These are phyloP conservation scores for Colletotrichum lini DNA, from an alignment of 2,329 filamentous ascomycete genomes.

Conservation along the genomic window DNA sequence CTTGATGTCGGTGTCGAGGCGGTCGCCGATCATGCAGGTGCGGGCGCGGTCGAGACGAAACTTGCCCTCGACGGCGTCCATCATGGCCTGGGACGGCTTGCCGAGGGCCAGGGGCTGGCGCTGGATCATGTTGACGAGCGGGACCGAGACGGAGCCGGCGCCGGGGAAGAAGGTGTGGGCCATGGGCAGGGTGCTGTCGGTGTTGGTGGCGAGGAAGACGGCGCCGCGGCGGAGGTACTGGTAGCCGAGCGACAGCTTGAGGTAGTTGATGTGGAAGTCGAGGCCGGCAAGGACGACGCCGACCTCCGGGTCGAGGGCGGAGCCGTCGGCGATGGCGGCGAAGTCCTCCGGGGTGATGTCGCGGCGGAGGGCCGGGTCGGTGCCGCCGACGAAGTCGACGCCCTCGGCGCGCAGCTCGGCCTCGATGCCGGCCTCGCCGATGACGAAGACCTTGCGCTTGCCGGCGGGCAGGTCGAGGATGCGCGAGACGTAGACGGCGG, in stretches of 20 bases:
- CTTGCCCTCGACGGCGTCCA: slow-evolving; percentile 98
- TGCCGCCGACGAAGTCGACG: slow-evolving; percentile 87
- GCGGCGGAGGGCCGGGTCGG: slow-evolving; percentile 82
- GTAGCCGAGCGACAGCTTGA: slow-evolving; percentile 87
- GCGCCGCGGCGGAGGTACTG: slow-evolving; percentile 90
- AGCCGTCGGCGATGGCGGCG: slow-evolving; percentile 80
- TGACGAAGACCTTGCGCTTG: slow-evolving; percentile 93
- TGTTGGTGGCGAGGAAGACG: slow-evolving; percentile 92
- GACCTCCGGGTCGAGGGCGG: slow-evolving; percentile 86
- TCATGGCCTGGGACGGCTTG: slow-evolving; percentile 98
- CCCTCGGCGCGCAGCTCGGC: slow-evolving; percentile 86
- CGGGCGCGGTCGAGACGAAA: slow-evolving; percentile 87
- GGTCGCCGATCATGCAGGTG: slow-evolving; percentile 96
- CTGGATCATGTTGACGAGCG: slow-evolving; percentile 80
- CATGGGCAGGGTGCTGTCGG: slow-evolving; percentile 89
- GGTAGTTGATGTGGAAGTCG: slow-evolving; percentile 95
- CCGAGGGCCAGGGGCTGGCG: slow-evolving; percentile 84
- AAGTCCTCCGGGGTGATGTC: slow-evolving; percentile 89
- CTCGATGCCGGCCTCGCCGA: slow-evolving; percentile 94
- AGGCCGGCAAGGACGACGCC: slow-evolving; percentile 90
- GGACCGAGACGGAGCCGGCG: slow-evolving; percentile 85
- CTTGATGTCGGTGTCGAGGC: slow-evolving; percentile 94
- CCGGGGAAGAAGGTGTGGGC: slow-evolving; percentile 90
- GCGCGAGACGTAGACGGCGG: slow-evolving; percentile 94
- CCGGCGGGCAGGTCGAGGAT: slow-evolving; percentile 84